phyloP scores from a whole-genome alignment of 2,329 filamentous ascomycete species.

The Fulvia fulva region DNA sequence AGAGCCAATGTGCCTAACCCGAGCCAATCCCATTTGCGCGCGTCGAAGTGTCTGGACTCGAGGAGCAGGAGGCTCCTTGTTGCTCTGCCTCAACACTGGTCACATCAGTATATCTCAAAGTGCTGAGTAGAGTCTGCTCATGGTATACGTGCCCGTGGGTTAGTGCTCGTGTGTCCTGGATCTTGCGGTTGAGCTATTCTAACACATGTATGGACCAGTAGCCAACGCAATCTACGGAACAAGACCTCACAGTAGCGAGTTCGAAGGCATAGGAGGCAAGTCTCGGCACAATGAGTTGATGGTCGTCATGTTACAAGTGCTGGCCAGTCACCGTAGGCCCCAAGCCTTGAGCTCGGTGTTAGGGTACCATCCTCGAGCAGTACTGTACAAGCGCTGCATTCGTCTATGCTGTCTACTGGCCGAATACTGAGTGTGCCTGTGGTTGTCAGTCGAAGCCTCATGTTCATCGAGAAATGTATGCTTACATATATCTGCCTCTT shows the following conservation, averaged over 20 bases:
- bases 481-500: conserved; percentile 41
- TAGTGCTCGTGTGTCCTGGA: no score
- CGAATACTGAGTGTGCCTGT: conserved; percentile 11
- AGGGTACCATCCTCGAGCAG: neutral
- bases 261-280: neutral
- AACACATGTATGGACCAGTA: no score
- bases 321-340: neutral
- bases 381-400: conserved; percentile 4
- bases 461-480: neutral
- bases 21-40: neutral
- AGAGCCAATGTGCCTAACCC: neutral
- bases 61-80: no score
- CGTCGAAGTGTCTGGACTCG: neutral
- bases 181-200: no score
- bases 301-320: neutral
- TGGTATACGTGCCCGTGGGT: no score
- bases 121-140: no score
- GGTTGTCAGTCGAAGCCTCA: neutral
- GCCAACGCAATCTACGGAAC: no score
- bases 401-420: conserved; percentile 5
- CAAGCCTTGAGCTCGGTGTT: neutral
- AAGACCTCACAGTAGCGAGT: no score
- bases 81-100: neutral
- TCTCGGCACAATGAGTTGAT: neutral
- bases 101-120: no score